These are phyloP conservation scores for Ceratopteris richardii DNA, from an alignment of 75 land plant species.

Conservation along the genomic window DNA sequence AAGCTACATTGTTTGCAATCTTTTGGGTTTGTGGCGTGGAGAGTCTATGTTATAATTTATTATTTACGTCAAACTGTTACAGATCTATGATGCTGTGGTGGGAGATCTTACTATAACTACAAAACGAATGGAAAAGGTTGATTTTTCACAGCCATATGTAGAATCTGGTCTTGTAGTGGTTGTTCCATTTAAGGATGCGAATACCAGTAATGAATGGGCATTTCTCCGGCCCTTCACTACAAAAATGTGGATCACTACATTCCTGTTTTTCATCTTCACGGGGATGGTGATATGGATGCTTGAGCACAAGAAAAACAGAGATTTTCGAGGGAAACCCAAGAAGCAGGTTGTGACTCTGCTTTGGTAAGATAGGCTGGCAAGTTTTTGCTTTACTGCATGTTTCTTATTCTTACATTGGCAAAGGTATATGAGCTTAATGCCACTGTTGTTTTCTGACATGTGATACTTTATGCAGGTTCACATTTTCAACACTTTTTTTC, in stretches of 20 bases:
- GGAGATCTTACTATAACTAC: slow-evolving; percentile 70
- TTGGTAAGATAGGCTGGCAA: slow-evolving; percentile 7
- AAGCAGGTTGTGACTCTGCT: slow-evolving; percentile 16
- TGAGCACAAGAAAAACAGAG: slow-evolving; percentile 38
- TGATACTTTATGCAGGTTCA: slow-evolving; percentile 25
- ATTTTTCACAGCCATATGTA: slow-evolving; percentile 70
- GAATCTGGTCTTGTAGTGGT: slow-evolving; percentile 76
- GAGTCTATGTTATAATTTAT: no score
- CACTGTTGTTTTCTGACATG: background rate
- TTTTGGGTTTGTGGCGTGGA: no score
- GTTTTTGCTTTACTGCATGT: background rate
- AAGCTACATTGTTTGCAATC: no score
- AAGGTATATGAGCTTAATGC: background rate
- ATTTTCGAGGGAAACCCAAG: slow-evolving; percentile 25
- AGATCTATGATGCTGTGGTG: slow-evolving; percentile 77
- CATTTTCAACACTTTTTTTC: slow-evolving; percentile 34
- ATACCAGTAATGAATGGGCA: slow-evolving; percentile 55
- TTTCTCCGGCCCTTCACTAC: slow-evolving; percentile 49
- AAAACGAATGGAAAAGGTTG: slow-evolving; percentile 57
- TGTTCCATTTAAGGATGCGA: slow-evolving; percentile 40
- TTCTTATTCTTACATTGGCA: background rate
- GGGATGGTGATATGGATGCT: slow-evolving; percentile 47
- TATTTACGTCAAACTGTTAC: no score
- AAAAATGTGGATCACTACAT: slow-evolving; percentile 34
- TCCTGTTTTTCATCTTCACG: slow-evolving; percentile 34